These are phyloP conservation scores for Pleurotus ostreatus DNA, from an alignment of 768 basidiomycete genomes.

Conservation along the genomic window DNA sequence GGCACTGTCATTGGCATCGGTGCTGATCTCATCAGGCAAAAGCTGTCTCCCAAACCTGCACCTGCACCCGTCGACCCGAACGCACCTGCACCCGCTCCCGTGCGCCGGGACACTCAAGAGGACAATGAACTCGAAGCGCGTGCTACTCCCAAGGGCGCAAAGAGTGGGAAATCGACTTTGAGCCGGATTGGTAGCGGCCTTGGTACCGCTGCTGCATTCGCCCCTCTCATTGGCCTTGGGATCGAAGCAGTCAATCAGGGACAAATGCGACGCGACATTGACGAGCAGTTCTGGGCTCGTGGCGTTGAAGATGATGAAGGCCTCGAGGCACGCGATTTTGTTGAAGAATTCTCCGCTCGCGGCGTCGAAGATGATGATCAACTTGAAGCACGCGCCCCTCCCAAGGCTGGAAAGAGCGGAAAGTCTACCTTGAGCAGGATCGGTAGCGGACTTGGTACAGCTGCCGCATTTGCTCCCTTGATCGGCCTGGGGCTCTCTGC, in stretches of 20 bases:
- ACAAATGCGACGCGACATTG: neutral
- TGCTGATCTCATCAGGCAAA: constrained; percentile 4
- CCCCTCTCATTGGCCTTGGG: neutral
- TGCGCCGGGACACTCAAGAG: neutral
- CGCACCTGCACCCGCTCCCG: neutral
- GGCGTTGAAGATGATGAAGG: neutral
- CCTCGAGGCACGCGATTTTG: neutral
- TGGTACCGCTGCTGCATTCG: neutral
- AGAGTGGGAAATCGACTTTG: neutral
- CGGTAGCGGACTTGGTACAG: neutral
- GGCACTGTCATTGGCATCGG: constrained; percentile 5
- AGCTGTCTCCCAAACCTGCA: constrained; percentile 1
- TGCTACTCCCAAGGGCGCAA: neutral
- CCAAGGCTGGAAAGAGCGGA: neutral
- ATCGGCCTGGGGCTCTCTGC: neutral
- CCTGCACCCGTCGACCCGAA: neutral
- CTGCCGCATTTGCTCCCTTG: neutral
- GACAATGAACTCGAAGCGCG: neutral
- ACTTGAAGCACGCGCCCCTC: neutral
- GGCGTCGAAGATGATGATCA: neutral
- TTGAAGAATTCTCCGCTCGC: neutral
- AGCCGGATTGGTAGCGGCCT: neutral
- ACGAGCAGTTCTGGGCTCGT: too few relatives aligned
- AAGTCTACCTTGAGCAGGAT: neutral
- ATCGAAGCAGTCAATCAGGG: neutral